Conservation (phyloP, 257 asterid species). For the Solanum lignicaule region DNA sequence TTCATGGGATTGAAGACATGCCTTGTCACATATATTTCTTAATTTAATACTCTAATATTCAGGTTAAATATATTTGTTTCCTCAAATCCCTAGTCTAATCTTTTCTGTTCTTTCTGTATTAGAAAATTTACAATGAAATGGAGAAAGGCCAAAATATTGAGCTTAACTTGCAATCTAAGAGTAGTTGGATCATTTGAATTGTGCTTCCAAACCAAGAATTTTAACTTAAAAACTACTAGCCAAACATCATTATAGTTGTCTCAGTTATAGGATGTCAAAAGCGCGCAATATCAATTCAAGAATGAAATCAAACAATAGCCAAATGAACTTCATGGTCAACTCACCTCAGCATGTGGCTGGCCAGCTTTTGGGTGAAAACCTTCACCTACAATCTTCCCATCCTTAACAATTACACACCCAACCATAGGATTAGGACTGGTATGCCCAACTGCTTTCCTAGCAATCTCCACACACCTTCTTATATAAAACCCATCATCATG, state of each 20-base stretch:
- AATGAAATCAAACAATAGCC: neutral
- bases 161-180: neutral
- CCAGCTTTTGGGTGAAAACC: slow-evolving; percentile 99
- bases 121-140: neutral
- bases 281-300: neutral
- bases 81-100: neutral
- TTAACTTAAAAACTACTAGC: neutral
- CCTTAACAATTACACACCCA: slow-evolving; percentile 81
- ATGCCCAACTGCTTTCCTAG: slow-evolving; percentile 62
- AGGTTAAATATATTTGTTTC: neutral
- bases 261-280: neutral
- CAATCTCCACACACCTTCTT: slow-evolving; percentile 81
- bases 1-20: neutral
- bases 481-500: slow-evolving; percentile 60
- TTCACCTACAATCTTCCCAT: slow-evolving; percentile 79
- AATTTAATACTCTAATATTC: neutral
- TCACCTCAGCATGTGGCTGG: slow-evolving; percentile 96
- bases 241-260: neutral
- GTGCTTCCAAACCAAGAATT: neutral
- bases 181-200: neutral
- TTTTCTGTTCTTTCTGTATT: neutral
- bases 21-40: neutral
- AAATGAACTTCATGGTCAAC: neutral
- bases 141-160: neutral
- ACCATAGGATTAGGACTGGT: slow-evolving; percentile 98